Conservation (phyloP, 2,329 filamentous ascomycete species). For the Claviceps cyperi region DNA sequence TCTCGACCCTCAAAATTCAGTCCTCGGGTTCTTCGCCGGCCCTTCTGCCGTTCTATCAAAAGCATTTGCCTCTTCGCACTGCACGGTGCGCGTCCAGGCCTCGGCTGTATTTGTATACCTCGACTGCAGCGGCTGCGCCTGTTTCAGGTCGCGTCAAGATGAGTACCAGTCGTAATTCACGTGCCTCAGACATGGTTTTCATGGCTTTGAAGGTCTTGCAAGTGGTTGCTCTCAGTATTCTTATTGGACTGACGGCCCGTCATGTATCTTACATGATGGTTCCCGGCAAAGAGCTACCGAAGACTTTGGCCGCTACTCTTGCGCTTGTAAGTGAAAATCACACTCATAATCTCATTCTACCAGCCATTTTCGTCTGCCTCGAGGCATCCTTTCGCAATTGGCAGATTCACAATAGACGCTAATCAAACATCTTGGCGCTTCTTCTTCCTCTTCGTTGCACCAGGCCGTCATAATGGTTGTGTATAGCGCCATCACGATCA, state of each 20-base stretch:
- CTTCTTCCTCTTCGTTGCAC: not conserved
- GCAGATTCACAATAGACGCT: not conserved
- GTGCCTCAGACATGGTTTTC: constrained; percentile 68
- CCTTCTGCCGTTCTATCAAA: constrained; percentile 25
- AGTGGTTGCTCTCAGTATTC: constrained; percentile 49
- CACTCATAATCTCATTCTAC: too few species aligned
- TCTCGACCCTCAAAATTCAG: constrained; percentile 17
- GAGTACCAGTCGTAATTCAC: constrained; percentile 39
- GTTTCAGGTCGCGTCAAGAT: constrained; percentile 20
- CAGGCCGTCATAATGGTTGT: constrained; percentile 66
- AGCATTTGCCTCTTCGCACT: constrained; percentile 27
- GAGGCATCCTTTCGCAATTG: not conserved
- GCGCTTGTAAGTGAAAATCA: constrained; percentile 50
- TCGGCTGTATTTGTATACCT: constrained; percentile 27
- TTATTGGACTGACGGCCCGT: constrained; percentile 69
- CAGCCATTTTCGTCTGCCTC: too few species aligned
- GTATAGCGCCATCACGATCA: constrained; percentile 66
- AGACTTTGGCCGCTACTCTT: constrained; percentile 63
- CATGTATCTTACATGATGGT: constrained; percentile 66
- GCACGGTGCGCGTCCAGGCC: constrained; percentile 23
- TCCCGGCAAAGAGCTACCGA: constrained; percentile 49
- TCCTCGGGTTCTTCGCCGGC: constrained; percentile 16
- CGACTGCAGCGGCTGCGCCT: constrained; percentile 6
- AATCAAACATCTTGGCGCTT: not conserved
- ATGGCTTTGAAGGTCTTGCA: constrained; percentile 58